Conservation (phyloP, 371 early-diverging fungal species). For the Haplosporangium sp. region DNA sequence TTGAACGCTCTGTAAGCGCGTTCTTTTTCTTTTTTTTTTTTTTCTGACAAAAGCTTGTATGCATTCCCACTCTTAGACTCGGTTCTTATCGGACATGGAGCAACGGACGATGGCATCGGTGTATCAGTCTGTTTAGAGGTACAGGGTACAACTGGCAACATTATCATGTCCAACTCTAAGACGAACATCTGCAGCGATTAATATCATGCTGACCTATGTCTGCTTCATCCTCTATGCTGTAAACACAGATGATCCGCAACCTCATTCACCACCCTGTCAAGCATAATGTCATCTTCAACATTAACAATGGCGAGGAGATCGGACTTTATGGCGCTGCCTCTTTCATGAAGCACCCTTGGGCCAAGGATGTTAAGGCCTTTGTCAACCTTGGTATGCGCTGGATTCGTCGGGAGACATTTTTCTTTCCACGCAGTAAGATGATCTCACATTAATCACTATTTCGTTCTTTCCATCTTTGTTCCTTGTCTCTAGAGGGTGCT, state of each 20-base stretch:
- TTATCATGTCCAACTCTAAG: no score
- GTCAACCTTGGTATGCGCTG: slow-evolving; percentile 74
- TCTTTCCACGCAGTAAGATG: no score
- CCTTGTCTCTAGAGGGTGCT: slow-evolving; percentile 68
- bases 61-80: slow-evolving; percentile 61
- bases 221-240: no score
- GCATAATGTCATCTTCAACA: slow-evolving; percentile 79
- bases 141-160: neutral
- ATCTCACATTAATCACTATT: no score
- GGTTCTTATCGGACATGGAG: slow-evolving; percentile 83
- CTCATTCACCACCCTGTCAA: slow-evolving; percentile 67
- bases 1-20: neutral
- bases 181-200: no score
- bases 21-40: slow-evolving; percentile 1
- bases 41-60: no score
- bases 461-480: neutral
- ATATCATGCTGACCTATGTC: no score
- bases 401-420: neutral
- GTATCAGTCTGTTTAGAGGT: slow-evolving; percentile 78
- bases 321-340: slow-evolving; percentile 79
- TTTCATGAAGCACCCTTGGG: slow-evolving; percentile 85
- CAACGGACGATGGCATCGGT: slow-evolving; percentile 87
- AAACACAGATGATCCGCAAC: slow-evolving; percentile 62
- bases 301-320: slow-evolving; percentile 90
- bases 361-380: slow-evolving; percentile 74